Conservation (phyloP, 257 asterid species). For the Jacaranda copaia region DNA sequence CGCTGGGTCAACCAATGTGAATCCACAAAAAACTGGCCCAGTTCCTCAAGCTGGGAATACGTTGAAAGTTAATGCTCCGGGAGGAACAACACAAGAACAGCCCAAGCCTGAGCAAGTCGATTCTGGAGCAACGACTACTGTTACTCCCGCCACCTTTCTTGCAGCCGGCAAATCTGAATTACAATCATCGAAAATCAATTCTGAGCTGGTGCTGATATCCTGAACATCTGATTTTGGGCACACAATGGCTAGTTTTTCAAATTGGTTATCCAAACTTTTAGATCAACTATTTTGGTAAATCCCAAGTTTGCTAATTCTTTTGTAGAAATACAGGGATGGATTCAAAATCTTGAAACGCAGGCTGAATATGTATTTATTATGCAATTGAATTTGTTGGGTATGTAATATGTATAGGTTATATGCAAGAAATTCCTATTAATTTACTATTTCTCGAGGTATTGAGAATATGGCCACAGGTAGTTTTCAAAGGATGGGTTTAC, state of each 20-base stretch:
- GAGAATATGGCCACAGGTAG: neutral
- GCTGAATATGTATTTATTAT: neutral
- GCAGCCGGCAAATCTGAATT: constrained; percentile 34
- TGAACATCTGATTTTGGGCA: neutral
- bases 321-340: neutral
- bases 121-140: constrained; percentile 24
- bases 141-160: constrained; percentile 28
- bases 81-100: constrained; percentile 35
- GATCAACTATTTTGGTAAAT: neutral
- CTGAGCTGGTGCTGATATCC: constrained; percentile 6
- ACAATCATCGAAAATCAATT: constrained; percentile 3
- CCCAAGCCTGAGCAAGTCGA: constrained; percentile 41
- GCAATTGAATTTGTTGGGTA: neutral
- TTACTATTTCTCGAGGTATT: too few relatives aligned
- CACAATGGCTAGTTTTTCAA: neutral
- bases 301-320: neutral
- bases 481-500: too few relatives aligned
- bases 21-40: constrained; percentile 47
- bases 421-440: neutral
- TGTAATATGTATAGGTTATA: neutral
- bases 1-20: constrained; percentile 37
- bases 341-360: neutral
- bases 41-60: constrained; percentile 43
- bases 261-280: neutral
- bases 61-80: constrained; percentile 32